phyloP scores from a whole-genome alignment of 2,329 filamentous ascomycete species.

The Clarireedia sp. region DNA sequence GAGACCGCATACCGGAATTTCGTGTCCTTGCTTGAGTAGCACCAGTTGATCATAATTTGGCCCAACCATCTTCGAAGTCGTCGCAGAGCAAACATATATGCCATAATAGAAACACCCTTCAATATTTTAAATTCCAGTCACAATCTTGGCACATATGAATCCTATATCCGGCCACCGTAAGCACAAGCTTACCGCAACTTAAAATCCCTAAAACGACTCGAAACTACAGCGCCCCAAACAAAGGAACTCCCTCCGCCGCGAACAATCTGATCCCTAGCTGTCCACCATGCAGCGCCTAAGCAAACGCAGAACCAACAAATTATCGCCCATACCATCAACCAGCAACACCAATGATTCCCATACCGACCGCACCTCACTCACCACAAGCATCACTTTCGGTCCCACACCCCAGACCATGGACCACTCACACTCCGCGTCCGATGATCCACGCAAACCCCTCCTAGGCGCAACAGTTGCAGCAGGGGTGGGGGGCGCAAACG shows the following conservation, averaged over 20 bases:
- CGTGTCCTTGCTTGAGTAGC: too few relatives aligned
- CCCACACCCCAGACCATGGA: neutral
- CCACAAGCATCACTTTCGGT: neutral
- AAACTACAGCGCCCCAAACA: neutral
- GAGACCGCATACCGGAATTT: too few relatives aligned
- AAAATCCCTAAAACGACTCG: too few relatives aligned
- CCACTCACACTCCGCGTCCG: neutral
- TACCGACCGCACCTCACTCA: neutral
- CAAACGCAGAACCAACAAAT: slow-evolving; percentile 3
- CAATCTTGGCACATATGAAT: too few relatives aligned
- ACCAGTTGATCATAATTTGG: too few relatives aligned
- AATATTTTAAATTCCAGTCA: too few relatives aligned
- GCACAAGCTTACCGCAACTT: too few relatives aligned
- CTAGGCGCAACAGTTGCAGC: slow-evolving; percentile 7
- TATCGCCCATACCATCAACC: neutral
- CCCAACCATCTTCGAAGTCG: too few relatives aligned
- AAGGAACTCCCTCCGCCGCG: neutral
- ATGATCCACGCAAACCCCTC: slow-evolving; percentile 14
- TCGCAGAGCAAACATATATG: too few relatives aligned
- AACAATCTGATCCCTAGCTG: neutral
- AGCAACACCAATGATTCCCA: neutral
- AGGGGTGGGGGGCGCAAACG: neutral
- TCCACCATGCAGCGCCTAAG: slow-evolving; percentile 4
- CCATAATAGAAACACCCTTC: too few relatives aligned
- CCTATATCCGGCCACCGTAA: too few relatives aligned